Evolutionary conservation across 2,329 filamentous ascomycete species (phyloP), one percentile per base, ranked within the genome.

Genomic region (Volutella citrinella): DNA sequence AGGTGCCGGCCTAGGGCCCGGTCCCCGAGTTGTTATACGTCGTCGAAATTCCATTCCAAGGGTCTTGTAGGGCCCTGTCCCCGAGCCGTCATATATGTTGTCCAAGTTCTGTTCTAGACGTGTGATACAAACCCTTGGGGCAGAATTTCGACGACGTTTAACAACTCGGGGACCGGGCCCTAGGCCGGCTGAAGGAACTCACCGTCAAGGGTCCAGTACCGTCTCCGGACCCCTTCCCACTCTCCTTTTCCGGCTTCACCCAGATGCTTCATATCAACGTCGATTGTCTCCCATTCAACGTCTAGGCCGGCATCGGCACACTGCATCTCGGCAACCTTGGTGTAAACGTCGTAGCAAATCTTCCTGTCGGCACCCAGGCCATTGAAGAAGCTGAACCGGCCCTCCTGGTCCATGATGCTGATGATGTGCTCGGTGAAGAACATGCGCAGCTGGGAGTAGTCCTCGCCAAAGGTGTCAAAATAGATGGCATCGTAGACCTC

Each of bases 391-490:
- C 90, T 82, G 57, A 94, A 95, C 8, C 82, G 75, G 40, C 90
- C 85, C 5, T 75, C 64, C 15, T 74, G 69, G 47, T 86, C 82
- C 27, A 98, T 67, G 34, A 97, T 62, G 0, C 80, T 83, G 19
- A 93, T 87, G 10, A 97, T 82, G 49, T 84, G 80, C 59, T 97
- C 93, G 4, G 77, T 83, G 59, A 97, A 95, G 67, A 97, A 96
- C 40, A 81, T 72, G 28, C 84, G 83, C 18, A 97, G 78, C 58
- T 91, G 86, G 3, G 72, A 70, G 63, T 97, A 98, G 45, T 93
- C 87, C 65, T 98, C 93, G 7, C 89, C 93, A 60, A 97, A 97
- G 0, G 93, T 98, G 57, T 98, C 93, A 55, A 96, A 97, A 68
- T 97, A 98, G 48, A 98, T 87, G 18, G 84, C 87, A 56, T 95